Percentiles rank a stretch among this genome's conserved stretches.
Evolutionary conservation across 345 rosid genomes (phyloP).

Genomic region (Sisymbrium irio): DNA sequence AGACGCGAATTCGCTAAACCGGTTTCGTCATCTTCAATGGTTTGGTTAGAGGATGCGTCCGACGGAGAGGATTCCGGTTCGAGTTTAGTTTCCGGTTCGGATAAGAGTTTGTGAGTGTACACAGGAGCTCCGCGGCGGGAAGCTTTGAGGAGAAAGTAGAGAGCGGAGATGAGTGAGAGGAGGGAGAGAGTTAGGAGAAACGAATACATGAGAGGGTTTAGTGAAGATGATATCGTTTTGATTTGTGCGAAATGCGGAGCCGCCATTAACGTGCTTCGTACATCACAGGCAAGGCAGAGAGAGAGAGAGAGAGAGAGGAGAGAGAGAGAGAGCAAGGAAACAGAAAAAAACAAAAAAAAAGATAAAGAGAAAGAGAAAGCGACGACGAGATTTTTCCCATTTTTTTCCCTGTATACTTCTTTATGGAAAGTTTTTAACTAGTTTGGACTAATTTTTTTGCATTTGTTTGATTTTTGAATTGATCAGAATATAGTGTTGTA

Average conservation of each 20-base stretch:
- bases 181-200: slow-evolving; percentile 43
- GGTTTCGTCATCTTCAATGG: slow-evolving; percentile 37
- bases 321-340: not conserved
- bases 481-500: not conserved
- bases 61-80: slow-evolving; percentile 24
- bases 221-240: slow-evolving; percentile 9
- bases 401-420: too few species aligned
- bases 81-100: slow-evolving; percentile 27
- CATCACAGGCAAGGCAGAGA: slow-evolving; percentile 2
- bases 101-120: slow-evolving; percentile 13
- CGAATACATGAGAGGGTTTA: slow-evolving; percentile 46
- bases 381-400: too few species aligned
- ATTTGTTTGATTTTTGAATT: not conserved
- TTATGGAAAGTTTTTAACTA: not conserved
- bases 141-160: slow-evolving; percentile 39
- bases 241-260: slow-evolving; percentile 33
- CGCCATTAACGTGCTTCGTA: slow-evolving; percentile 52
- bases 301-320: not conserved
- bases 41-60: slow-evolving; percentile 18
- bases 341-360: not conserved
- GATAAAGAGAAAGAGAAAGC: not conserved
- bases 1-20: slow-evolving; percentile 50
- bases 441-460: not conserved
- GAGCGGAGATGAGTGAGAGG: slow-evolving; percentile 35
- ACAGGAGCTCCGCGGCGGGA: slow-evolving; percentile 19